Percentiles rank a stretch among this genome's conserved stretches.
Conservation (phyloP, 305 asterid species). For the Fraxinus angustifolia region DNA sequence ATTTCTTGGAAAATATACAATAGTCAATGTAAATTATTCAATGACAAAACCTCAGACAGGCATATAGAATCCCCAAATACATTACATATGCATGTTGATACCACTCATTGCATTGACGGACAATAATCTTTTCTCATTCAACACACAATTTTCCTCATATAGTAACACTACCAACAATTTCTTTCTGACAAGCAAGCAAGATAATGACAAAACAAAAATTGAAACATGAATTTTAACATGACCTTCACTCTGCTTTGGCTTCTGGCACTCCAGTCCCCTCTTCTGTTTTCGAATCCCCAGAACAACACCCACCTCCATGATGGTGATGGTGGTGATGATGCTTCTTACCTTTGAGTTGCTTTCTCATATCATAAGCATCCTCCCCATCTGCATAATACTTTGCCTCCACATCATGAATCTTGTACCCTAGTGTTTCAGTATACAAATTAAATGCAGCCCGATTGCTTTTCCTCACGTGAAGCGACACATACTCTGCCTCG, state of each 20-base stretch:
- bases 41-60: not conserved
- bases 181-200: constrained; percentile 9
- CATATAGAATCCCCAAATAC: not conserved
- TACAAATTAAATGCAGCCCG: constrained; percentile 92
- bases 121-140: not conserved
- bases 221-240: constrained; percentile 9
- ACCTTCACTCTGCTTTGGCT: constrained; percentile 38
- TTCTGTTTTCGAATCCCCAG: constrained; percentile 49
- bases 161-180: not conserved
- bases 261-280: constrained; percentile 40
- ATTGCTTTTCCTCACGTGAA: constrained; percentile 91
- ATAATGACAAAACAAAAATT: constrained; percentile 4
- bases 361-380: constrained; percentile 98
- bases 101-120: not conserved
- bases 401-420: constrained; percentile 88
- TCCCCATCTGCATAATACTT: constrained; percentile 99
- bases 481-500: constrained; percentile 86
- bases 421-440: constrained; percentile 81
- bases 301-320: constrained; percentile 87
- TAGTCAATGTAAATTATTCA: not conserved
- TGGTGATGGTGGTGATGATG: constrained; percentile 61
- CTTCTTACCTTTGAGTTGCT: constrained; percentile 74
- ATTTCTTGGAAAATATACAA: not conserved
- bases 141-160: not conserved
- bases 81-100: not conserved